Evolutionary conservation across 306 rosid genomes (phyloP), one percentile per base, ranked within the genome.

Genomic region (Fagus crenata): DNA sequence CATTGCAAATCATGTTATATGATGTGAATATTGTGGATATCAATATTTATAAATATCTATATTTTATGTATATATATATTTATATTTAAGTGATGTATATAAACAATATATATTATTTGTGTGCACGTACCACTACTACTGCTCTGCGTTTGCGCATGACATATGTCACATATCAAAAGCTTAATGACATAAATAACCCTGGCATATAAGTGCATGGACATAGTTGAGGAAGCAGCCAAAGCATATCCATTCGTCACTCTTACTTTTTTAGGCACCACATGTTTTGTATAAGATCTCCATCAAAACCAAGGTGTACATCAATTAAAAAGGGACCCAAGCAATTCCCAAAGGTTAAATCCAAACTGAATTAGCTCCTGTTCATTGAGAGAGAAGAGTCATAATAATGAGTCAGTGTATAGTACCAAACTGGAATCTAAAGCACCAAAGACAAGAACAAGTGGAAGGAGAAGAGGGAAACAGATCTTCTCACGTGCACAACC

Each of bases 401-500:
- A 2, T 22, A 46, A 73, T 81, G 85, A 86, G 82, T 76, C 77
- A 79, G 63, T 77, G 77, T 81, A 73, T 43, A n/a, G 84, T 85
- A 63, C 87, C 84, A 67, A 83, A 59, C 63, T 87, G 85, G 84
- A 84, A 80, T 74, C 81, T 77, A 54, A 76, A 76, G 74, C 85
- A 79, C 78, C 77, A 69, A 35, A 87, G 80, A 87, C 72, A 81
- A 82, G 77, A 82, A 83, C 85, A 69, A 84, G 75, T 73, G 68
- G 80, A 82, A 46, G 81, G 60, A 55, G 77, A 78, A 69, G 85
- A 73, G 73, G 37, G 72, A 53, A 79, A 77, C 72, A 81, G 77
- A 83, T 83, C 87, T 63, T 85, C 90, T 78, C 87, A 84, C 88
- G 82, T 82, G 86, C 82, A 72, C 74, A 33, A 71, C 71, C 59